These are phyloP conservation scores for Candida frijolesensis DNA, from an alignment of 1,139 yeast genomes.

Conservation along the genomic window DNA sequence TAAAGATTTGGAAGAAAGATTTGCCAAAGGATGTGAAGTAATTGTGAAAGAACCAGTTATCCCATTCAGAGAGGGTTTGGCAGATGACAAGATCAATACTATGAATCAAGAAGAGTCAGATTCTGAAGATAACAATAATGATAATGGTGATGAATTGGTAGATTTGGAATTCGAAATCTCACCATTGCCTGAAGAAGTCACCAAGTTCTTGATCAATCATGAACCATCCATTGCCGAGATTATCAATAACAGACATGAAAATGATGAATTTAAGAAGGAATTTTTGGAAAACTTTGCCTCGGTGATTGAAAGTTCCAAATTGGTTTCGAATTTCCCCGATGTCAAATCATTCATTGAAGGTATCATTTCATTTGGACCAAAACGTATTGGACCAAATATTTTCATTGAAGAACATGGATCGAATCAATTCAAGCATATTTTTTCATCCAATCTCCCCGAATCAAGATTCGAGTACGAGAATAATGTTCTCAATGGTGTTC, in stretches of 20 bases:
- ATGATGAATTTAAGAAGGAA: conserved; percentile 11
- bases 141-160: conserved; percentile 46
- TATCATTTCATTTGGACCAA: conserved; percentile 77
- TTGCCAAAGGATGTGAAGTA: conserved; percentile 84
- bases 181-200: conserved; percentile 58
- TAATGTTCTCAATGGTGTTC: conserved; percentile 80
- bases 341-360: conserved; percentile 38
- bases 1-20: conserved; percentile 84
- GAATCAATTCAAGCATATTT: conserved; percentile 34
- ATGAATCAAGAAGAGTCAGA: conserved; percentile 15
- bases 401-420: conserved; percentile 53
- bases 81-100: conserved; percentile 31
- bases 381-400: conserved; percentile 74
- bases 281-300: conserved; percentile 26
- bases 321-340: conserved; percentile 21
- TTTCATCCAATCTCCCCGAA: conserved; percentile 18
- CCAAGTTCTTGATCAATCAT: conserved; percentile 51
- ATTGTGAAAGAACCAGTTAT: conserved; percentile 90
- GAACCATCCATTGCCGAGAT: conserved; percentile 36
- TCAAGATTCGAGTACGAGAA: conserved; percentile 57
- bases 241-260: conserved; percentile 20
- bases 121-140: conserved; percentile 20
- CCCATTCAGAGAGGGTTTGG: conserved; percentile 88
- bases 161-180: conserved; percentile 51
- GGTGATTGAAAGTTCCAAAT: conserved; percentile 28